A percentile compares a stretch with the other conserved stretches of the same genome.
Conservation (phyloP, 2,329 filamentous ascomycete species). For the Alternaria incomplexa region DNA sequence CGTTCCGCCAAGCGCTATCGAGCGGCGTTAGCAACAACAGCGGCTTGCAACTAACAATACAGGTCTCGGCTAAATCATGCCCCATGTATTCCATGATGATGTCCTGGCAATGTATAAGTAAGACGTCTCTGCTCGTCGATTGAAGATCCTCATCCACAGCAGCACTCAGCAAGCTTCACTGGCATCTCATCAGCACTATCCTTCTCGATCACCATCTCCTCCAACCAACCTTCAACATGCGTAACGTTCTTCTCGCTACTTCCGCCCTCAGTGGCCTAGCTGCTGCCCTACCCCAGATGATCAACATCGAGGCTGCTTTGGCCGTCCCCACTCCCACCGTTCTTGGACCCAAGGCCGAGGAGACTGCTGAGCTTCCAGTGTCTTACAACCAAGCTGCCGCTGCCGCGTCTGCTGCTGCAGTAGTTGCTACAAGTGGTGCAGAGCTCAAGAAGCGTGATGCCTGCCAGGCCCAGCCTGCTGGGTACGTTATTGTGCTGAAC, state of each 20-base stretch:
- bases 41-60: conserved; percentile 10
- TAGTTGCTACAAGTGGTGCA: conserved; percentile 14
- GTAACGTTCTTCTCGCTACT: conserved; percentile 24
- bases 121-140: conserved; percentile 12
- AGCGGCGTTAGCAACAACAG: conserved; percentile 4
- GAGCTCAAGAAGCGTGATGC: conserved; percentile 15
- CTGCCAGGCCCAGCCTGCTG: conserved; percentile 20
- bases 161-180: conserved; percentile 10
- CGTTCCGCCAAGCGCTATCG: background rate
- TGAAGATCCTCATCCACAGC: conserved; percentile 16
- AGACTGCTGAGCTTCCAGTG: background rate
- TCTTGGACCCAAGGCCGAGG: conserved; percentile 35
- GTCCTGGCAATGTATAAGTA: conserved; percentile 17
- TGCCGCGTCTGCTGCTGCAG: conserved; percentile 15
- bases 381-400: conserved; percentile 1
- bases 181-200: background rate
- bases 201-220: conserved; percentile 9
- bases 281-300: conserved; percentile 33
- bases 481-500: conserved; percentile 10
- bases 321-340: conserved; percentile 37
- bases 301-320: conserved; percentile 48
- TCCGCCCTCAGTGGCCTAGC: conserved; percentile 21
- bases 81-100: conserved; percentile 1
- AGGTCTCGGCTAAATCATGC: background rate
- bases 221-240: conserved; percentile 26